These are phyloP conservation scores for Lycium ferocissimum DNA, from an alignment of 257 asterid species.

Conservation along the genomic window DNA sequence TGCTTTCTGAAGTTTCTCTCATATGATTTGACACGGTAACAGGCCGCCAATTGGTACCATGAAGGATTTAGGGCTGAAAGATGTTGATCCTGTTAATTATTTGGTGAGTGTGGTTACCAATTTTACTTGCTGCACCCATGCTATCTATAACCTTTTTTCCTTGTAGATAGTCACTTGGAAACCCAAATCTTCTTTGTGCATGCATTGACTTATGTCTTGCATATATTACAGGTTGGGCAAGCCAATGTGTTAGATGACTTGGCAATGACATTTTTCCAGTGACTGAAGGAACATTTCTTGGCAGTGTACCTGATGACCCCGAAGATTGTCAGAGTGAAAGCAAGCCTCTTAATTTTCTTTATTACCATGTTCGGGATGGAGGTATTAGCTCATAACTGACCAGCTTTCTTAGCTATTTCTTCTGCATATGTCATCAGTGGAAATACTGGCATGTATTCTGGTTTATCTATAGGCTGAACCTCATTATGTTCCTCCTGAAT, in stretches of 20 bases:
- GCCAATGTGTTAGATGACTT: slow-evolving; percentile 48
- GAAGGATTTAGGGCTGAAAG: slow-evolving; percentile 27
- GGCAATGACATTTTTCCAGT: slow-evolving; percentile 48
- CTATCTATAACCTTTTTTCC: neutral
- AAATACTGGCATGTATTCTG: slow-evolving; percentile 11
- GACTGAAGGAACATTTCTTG: slow-evolving; percentile 45
- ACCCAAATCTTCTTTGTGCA: neutral
- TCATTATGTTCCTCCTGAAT: neutral
- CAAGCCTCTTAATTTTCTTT: slow-evolving; percentile 42
- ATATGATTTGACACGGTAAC: slow-evolving; percentile 22
- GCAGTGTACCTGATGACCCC: slow-evolving; percentile 43
- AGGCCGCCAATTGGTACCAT: slow-evolving; percentile 33
- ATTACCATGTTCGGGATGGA: slow-evolving; percentile 54
- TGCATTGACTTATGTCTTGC: slow-evolving; percentile 21
- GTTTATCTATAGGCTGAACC: neutral
- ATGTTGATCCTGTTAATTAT: slow-evolving; percentile 37
- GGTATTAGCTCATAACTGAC: slow-evolving; percentile 50
- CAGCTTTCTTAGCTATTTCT: slow-evolving; percentile 20
- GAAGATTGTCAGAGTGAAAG: slow-evolving; percentile 71
- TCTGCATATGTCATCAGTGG: neutral
- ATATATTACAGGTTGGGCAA: slow-evolving; percentile 50
- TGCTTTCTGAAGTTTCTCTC: slow-evolving; percentile 20
- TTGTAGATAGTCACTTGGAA: slow-evolving; percentile 21
- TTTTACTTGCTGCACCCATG: neutral
- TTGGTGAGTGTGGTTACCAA: slow-evolving; percentile 50